A percentile compares a stretch with the other conserved stretches of the same genome.
phyloP scores from a whole-genome alignment of 371 early-diverging fungal genomes.

The Rhizomucor miehei region DNA sequence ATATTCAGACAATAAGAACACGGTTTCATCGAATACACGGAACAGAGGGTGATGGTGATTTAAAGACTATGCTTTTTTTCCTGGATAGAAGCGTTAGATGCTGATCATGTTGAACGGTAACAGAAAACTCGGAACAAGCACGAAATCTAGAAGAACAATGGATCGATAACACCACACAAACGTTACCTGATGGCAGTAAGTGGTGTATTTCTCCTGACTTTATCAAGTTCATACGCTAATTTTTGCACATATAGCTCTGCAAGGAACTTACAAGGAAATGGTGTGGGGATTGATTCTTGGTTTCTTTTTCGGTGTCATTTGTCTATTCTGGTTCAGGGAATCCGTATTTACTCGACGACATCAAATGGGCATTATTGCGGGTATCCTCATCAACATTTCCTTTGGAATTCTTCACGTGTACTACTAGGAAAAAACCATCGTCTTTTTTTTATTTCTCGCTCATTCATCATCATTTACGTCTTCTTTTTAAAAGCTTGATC shows the following conservation, averaged over 20 bases:
- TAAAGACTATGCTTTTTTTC: too few species aligned
- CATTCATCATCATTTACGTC: neutral
- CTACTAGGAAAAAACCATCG: slow-evolving; percentile 19
- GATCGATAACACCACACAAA: slow-evolving; percentile 51
- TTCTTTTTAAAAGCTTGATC: too few species aligned
- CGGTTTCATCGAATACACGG: slow-evolving; percentile 51
- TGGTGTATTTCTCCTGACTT: neutral
- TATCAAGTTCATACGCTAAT: neutral
- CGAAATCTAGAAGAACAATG: slow-evolving; percentile 57
- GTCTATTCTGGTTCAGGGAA: slow-evolving; percentile 65
- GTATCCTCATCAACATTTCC: slow-evolving; percentile 56
- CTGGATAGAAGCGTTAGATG: too few species aligned
- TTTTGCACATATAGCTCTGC: slow-evolving; percentile 15
- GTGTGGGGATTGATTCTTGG: slow-evolving; percentile 59
- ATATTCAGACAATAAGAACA: slow-evolving; percentile 51
- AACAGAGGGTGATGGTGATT: slow-evolving; percentile 13
- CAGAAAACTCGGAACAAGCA: slow-evolving; percentile 30
- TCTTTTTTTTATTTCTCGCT: neutral
- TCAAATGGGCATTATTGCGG: slow-evolving; percentile 62
- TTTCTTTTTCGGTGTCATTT: slow-evolving; percentile 59
- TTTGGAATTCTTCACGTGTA: slow-evolving; percentile 53
- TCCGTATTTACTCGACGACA: slow-evolving; percentile 59
- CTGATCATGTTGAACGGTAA: too few species aligned
- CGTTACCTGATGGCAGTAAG: slow-evolving; percentile 45
- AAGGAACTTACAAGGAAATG: slow-evolving; percentile 60